Conservation (phyloP, 2,329 filamentous ascomycete species). For the Trichophyton rubrum region DNA sequence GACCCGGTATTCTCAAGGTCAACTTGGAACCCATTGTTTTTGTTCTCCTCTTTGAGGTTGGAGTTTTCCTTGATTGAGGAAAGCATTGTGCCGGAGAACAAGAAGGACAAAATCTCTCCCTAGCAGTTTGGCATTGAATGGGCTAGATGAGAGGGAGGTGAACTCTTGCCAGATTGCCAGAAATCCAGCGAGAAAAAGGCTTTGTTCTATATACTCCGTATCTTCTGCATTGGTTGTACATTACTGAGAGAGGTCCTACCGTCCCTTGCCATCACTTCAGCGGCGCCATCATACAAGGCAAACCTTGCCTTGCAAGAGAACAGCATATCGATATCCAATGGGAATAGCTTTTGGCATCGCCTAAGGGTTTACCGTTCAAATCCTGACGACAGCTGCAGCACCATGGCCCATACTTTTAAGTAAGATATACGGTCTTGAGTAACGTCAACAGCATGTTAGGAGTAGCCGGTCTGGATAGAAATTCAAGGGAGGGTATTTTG, state of each 20-base stretch:
- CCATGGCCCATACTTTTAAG: neutral
- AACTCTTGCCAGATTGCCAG: too few relatives aligned
- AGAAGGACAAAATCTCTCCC: neutral
- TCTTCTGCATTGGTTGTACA: neutral
- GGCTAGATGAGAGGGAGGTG: too few relatives aligned
- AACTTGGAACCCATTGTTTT: neutral
- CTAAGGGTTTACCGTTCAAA: neutral
- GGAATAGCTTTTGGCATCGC: neutral
- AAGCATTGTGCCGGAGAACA: neutral
- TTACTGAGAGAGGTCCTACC: neutral
- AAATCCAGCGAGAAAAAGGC: neutral
- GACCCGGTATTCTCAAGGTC: neutral
- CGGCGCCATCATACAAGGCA: neutral
- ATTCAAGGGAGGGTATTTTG: neutral
- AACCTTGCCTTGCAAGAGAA: neutral
- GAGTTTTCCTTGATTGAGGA: neutral
- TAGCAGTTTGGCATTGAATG: neutral
- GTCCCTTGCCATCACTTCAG: neutral
- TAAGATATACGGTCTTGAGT: neutral
- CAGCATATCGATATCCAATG: neutral
- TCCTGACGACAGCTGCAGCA: neutral
- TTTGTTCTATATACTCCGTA: neutral
- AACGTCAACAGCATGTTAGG: neutral
- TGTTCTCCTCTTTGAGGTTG: neutral
- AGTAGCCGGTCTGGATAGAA: neutral